Evolutionary conservation across 2,329 filamentous ascomycete genomes (phyloP).

Genomic region (Chaetomiaceae sp.): DNA sequence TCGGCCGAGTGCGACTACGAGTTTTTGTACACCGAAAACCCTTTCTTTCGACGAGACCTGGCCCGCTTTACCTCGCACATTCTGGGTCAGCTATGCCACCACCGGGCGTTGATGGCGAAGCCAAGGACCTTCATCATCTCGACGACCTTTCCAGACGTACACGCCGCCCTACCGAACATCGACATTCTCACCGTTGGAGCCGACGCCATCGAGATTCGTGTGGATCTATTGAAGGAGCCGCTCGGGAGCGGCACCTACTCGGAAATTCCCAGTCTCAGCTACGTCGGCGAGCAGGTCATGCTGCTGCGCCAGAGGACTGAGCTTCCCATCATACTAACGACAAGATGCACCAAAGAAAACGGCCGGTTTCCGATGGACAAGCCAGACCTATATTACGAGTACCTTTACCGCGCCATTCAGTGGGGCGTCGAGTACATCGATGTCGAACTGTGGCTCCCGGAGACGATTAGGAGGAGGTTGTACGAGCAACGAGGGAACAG

Average conservation of each 20-base stretch:
- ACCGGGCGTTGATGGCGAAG: conserved; percentile 71
- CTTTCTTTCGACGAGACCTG: conserved; percentile 68
- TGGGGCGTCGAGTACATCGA: conserved; percentile 90
- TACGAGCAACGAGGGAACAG: conserved; percentile 68
- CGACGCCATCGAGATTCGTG: conserved; percentile 78
- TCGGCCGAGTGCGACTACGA: conserved; percentile 74
- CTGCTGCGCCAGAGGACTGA: conserved; percentile 75
- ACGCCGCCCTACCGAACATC: conserved; percentile 73
- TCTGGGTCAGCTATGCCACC: conserved; percentile 70
- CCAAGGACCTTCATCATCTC: conserved; percentile 78
- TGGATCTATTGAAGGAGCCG: conserved; percentile 73
- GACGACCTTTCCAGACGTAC: conserved; percentile 81
- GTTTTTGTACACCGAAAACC: conserved; percentile 70
- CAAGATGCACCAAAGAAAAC: conserved; percentile 73
- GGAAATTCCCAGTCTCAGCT: conserved; percentile 68
- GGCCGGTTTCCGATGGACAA: conserved; percentile 80
- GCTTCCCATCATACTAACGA: conserved; percentile 85
- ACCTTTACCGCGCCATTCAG: conserved; percentile 76
- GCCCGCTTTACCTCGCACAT: conserved; percentile 74
- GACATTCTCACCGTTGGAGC: conserved; percentile 83
- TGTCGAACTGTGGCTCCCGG: conserved; percentile 80
- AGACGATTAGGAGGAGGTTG: conserved; percentile 62
- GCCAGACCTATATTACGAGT: conserved; percentile 66
- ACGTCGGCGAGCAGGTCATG: conserved; percentile 84
- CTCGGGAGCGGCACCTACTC: conserved; percentile 55